Evolutionary conservation across 108 stramenopile species (phyloP).

Genomic region (Cyclotella sp.): DNA sequence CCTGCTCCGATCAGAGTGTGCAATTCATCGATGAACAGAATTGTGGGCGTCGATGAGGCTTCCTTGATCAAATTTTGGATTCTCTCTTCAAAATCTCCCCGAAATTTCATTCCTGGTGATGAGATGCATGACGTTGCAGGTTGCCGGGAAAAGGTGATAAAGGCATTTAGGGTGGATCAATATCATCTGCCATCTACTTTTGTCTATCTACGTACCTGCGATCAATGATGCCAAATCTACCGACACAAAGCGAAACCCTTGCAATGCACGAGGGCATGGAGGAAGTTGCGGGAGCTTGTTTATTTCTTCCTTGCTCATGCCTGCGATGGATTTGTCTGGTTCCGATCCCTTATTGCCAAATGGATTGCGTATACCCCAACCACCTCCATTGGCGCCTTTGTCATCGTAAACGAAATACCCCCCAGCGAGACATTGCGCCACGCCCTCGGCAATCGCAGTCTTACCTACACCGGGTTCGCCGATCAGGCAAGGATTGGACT

Average conservation of each 20-base stretch:
- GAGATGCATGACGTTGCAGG: no score
- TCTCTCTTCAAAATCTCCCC: conserved; percentile 90
- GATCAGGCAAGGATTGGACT: conserved; percentile 85
- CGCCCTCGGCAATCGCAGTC: conserved; percentile 89
- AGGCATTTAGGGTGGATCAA: no score
- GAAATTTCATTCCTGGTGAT: conserved; percentile 83
- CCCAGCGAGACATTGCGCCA: conserved; percentile 79
- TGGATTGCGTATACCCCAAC: conserved; percentile 53
- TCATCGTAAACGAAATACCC: conserved; percentile 46
- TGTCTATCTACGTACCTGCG: no score
- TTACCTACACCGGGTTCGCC: conserved; percentile 81
- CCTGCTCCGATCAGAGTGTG: conserved; percentile 87
- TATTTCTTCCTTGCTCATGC: conserved; percentile 59
- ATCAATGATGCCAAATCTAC: conserved; percentile 82
- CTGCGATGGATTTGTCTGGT: conserved; percentile 35
- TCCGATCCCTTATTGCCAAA: conserved; percentile 45
- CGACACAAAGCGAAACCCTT: conserved; percentile 69
- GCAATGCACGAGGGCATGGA: conserved; percentile 66
- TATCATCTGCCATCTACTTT: no score
- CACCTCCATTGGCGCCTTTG: conserved; percentile 15
- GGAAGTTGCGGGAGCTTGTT: conserved; percentile 65
- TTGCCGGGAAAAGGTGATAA: no score
- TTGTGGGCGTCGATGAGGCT: conserved; percentile 63
- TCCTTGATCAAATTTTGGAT: conserved; percentile 80
- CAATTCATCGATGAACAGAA: conserved; percentile 90